A percentile compares a stretch with the other conserved stretches of the same genome.
Evolutionary conservation across 2,329 filamentous ascomycete genomes (phyloP).

Genomic region (Sclerotinia spermophila): DNA sequence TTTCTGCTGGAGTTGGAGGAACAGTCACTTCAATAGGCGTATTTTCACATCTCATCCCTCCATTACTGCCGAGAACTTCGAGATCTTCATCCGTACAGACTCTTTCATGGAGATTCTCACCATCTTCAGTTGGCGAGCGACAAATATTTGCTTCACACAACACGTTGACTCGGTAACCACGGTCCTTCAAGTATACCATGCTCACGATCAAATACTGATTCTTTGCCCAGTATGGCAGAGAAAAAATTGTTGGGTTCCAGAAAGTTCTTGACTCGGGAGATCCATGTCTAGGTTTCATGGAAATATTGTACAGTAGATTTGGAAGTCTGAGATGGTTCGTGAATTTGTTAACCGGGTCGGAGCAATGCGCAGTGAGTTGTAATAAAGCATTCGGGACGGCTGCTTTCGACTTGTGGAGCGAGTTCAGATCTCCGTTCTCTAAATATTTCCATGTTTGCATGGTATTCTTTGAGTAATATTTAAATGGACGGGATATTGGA

Average conservation of each 20-base stretch:
- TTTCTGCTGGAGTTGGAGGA: conserved; percentile 40
- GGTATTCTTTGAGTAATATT: conserved; percentile 12
- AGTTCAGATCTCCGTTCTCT: not conserved
- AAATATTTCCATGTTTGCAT: not conserved
- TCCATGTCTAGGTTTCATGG: conserved; percentile 31
- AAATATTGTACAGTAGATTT: conserved; percentile 38
- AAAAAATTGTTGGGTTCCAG: conserved; percentile 41
- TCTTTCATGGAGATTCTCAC: conserved; percentile 27
- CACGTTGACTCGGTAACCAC: conserved; percentile 39
- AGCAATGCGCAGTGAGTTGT: conserved; percentile 22
- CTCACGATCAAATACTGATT: conserved; percentile 40
- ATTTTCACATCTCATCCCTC: conserved; percentile 38
- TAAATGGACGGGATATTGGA: conserved; percentile 18
- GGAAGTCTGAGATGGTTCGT: conserved; percentile 39
- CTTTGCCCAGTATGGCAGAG: conserved; percentile 39
- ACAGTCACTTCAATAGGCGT: conserved; percentile 37
- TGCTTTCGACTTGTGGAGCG: not conserved
- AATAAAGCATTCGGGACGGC: conserved; percentile 20
- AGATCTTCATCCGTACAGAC: conserved; percentile 37
- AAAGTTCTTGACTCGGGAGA: conserved; percentile 33
- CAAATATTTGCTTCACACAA: conserved; percentile 42
- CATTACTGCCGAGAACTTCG: conserved; percentile 34
- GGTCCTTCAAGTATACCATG: conserved; percentile 37
- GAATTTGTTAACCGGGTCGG: conserved; percentile 32
- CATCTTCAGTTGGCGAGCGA: conserved; percentile 23